Evolutionary conservation across 306 rosid species (phyloP).

Genomic region (Trifolium dubium): DNA sequence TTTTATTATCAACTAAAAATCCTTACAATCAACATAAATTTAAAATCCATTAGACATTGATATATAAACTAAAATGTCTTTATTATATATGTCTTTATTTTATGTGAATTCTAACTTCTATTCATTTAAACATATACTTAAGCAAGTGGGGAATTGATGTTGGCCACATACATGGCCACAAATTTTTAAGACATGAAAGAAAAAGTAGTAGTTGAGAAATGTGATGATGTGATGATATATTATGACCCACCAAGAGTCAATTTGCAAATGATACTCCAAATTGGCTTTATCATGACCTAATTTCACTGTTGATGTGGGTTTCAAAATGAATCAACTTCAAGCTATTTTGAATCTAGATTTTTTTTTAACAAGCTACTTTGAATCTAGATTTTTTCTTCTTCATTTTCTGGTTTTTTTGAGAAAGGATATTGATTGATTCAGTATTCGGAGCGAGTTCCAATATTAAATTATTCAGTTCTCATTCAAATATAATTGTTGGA

Average conservation of each 20-base stretch:
- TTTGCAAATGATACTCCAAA: slow-evolving; percentile 11
- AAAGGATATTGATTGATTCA: no score
- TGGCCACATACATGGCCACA: neutral
- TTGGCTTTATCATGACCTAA: slow-evolving; percentile 50
- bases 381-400: neutral
- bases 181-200: slow-evolving; percentile 8
- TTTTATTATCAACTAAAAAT: no score
- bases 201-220: slow-evolving; percentile 17
- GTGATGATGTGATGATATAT: neutral
- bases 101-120: no score
- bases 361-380: neutral
- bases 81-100: no score
- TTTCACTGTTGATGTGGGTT: slow-evolving; percentile 48
- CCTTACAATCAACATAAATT: no score
- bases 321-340: neutral
- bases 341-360: neutral
- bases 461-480: no score
- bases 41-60: no score
- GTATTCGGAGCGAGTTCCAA: no score
- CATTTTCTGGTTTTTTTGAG: no score
- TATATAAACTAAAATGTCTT: no score
- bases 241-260: slow-evolving; percentile 43
- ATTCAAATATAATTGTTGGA: no score
- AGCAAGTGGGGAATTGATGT: slow-evolving; percentile 26
- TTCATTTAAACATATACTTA: no score